Evolutionary conservation across 345 rosid genomes (phyloP), one percentile per base, ranked within the genome.

Genomic region (Passiflora organensis): DNA sequence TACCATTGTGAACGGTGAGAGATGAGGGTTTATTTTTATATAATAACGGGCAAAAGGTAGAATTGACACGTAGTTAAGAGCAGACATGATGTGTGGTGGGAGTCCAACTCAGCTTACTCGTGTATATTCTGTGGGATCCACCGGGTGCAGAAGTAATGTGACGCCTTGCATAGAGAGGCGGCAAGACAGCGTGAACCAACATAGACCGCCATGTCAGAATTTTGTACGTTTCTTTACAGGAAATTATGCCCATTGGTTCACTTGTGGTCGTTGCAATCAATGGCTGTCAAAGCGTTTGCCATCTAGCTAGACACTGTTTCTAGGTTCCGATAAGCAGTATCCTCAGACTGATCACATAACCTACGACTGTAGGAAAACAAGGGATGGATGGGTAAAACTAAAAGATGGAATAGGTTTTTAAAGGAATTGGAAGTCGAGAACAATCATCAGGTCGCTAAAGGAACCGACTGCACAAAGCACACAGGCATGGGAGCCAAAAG

Each of bases 191-290:
- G 38, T 42, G 44, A 36, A 44, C 43, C 45, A 32, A 1, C 20
- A 6, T 18, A 51, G 54, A 23, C 15, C 22, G 63, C 60, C 72
- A 72, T 74, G 63, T 65, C 74, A 50, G 62, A 51, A n/a, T 55
- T 68, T 60, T 5, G 47, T 18, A 19, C 48, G 12, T 72, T 65
- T 62, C 53, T 55, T 45, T 1, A 17, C 44, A 32, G 69, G 43
- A 67, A 70, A 50, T 23, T 2, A 39, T 6, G 8, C 14, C 34
- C 4, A 59, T 56, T 62, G 67, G 67, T 39, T n/a, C n/a, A n/a
- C n/a, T n/a, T n/a, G n/a, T n/a, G n/a, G n/a, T n/a, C n/a, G n/a
- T n/a, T n/a, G n/a, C n/a, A n/a, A n/a, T n/a, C n/a, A n/a, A n/a
- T n/a, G n/a, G n/a, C n/a, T n/a, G n/a, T n/a, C n/a, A n/a, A n/a